Evolutionary conservation across 805 yeast species (phyloP).

Genomic region (Scheffersomyces stipitis): DNA sequence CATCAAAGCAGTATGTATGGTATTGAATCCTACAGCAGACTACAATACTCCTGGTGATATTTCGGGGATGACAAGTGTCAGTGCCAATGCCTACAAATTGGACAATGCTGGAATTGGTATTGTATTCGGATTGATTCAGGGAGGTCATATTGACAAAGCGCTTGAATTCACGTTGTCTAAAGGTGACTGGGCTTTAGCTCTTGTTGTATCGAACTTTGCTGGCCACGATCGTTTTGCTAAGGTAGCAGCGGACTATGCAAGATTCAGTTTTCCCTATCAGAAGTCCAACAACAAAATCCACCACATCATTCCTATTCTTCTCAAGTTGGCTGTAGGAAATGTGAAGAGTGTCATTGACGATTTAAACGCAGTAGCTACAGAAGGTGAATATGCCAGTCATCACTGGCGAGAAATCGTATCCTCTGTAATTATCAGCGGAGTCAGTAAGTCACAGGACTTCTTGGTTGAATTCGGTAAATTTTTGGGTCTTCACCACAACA

Average conservation of each 20-base stretch:
- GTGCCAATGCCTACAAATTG: constrained; percentile 42
- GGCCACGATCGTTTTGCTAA: constrained; percentile 61
- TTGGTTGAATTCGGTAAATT: constrained; percentile 53
- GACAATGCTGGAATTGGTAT: constrained; percentile 36
- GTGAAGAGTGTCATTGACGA: constrained; percentile 52
- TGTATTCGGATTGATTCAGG: constrained; percentile 43
- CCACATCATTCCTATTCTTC: constrained; percentile 52
- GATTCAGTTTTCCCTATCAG: constrained; percentile 45
- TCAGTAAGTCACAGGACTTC: constrained; percentile 34
- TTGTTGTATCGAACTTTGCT: constrained; percentile 64
- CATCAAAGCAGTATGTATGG: constrained; percentile 29
- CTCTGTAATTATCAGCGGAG: constrained; percentile 36
- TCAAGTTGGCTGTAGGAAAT: constrained; percentile 66
- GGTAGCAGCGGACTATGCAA: constrained; percentile 57
- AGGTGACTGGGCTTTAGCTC: constrained; percentile 75
- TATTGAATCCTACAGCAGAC: constrained; percentile 45
- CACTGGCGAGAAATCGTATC: constrained; percentile 53
- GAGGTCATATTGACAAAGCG: constrained; percentile 70
- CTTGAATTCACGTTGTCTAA: constrained; percentile 58
- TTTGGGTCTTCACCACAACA: constrained; percentile 22
- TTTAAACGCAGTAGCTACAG: constrained; percentile 39
- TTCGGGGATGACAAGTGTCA: constrained; percentile 19
- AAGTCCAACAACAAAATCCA: constrained; percentile 38
- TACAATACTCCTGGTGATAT: constrained; percentile 30
- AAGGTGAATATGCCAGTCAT: constrained; percentile 47